phyloP scores from a whole-genome alignment of 306 rosid species.

The Morella rubra region DNA sequence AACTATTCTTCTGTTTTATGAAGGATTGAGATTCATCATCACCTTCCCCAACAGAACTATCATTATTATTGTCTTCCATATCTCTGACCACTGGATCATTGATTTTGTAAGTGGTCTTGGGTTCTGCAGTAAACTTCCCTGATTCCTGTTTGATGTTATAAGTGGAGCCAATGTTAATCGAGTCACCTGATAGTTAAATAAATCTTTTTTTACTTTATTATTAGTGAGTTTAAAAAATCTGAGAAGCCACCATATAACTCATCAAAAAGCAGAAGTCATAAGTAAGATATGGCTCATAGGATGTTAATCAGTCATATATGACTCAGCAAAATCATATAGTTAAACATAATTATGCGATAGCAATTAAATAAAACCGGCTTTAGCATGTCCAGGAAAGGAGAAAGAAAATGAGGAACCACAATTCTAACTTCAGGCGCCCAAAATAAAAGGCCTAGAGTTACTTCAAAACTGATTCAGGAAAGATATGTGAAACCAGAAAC shows the following conservation, averaged over 20 bases:
- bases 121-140: slow-evolving; percentile 26
- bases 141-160: slow-evolving; percentile 33
- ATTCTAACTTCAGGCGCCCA: neutral
- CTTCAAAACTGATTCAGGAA: neutral
- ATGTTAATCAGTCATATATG: too few species aligned
- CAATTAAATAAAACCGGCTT: neutral
- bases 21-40: slow-evolving; percentile 19
- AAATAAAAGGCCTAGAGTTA: too few species aligned
- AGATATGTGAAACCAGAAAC: neutral
- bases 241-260: too few species aligned
- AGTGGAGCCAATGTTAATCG: neutral
- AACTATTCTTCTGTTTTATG: slow-evolving; percentile 6
- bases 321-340: neutral
- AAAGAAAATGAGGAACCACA: neutral
- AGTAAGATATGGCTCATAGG: too few species aligned
- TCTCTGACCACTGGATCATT: slow-evolving; percentile 19
- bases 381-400: neutral
- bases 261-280: too few species aligned
- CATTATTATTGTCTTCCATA: slow-evolving; percentile 17
- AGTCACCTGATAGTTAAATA: neutral
- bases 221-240: neutral
- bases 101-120: neutral
- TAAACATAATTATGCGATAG: neutral
- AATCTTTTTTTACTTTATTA: neutral
- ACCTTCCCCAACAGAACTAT: slow-evolving; percentile 18